Evolutionary conservation across 192 early-diverging fungal species (phyloP).

Genomic region (Paraglomus occultum): DNA sequence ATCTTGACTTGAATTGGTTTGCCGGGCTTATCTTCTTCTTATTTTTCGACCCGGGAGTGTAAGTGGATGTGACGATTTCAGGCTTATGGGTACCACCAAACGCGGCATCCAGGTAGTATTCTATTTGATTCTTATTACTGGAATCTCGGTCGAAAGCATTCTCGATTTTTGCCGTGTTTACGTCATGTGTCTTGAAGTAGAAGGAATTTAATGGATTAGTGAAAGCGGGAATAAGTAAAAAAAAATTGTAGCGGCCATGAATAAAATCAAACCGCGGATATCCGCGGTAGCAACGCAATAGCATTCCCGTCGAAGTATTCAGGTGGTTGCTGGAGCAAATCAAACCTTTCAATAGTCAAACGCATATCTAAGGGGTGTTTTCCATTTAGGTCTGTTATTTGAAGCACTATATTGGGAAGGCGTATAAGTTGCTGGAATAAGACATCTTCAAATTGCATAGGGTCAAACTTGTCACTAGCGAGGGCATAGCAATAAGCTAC

Average conservation of each 20-base stretch:
- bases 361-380: too few relatives aligned
- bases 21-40: too few relatives aligned
- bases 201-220: too few relatives aligned
- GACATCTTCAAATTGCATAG: not conserved
- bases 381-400: too few relatives aligned
- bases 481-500: not conserved
- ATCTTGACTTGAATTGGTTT: too few relatives aligned
- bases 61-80: too few relatives aligned
- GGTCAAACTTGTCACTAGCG: not conserved
- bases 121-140: slow-evolving; percentile 21
- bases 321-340: too few relatives aligned
- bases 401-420: too few relatives aligned
- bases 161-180: slow-evolving; percentile 1
- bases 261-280: slow-evolving; percentile 26
- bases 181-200: not conserved
- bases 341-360: too few relatives aligned
- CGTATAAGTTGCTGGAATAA: not conserved
- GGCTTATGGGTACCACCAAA: slow-evolving; percentile 23
- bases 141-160: not conserved
- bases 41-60: too few relatives aligned
- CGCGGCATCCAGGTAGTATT: not conserved
- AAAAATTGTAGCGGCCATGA: not conserved
- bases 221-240: slow-evolving; percentile 8
- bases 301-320: too few relatives aligned
- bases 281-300: slow-evolving; percentile 11